Percentiles rank a stretch among this genome's conserved stretches.
phyloP scores from a whole-genome alignment of 805 yeast species.

The Yarrowia sp. region DNA sequence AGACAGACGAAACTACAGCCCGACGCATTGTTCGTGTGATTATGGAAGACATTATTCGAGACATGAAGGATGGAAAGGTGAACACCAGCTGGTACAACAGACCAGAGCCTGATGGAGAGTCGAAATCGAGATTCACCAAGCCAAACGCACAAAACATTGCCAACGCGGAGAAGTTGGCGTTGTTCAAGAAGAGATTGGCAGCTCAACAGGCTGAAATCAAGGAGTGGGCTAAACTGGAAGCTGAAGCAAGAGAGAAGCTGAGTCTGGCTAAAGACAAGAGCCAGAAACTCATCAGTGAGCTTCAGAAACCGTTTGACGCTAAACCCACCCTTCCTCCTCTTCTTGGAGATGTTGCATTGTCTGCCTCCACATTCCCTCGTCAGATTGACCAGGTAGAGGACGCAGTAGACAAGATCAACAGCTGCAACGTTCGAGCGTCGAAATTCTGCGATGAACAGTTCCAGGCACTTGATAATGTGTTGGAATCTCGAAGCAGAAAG shows the following conservation, averaged over 20 bases:
- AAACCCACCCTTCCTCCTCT: slow-evolving; percentile 2
- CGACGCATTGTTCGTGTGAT: slow-evolving; percentile 62
- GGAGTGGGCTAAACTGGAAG: slow-evolving; percentile 53
- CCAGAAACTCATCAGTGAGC: neutral
- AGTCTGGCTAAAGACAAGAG: slow-evolving; percentile 4
- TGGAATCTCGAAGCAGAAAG: slow-evolving; percentile 7
- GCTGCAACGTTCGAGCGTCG: slow-evolving; percentile 42
- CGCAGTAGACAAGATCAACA: slow-evolving; percentile 43
- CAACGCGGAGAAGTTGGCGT: slow-evolving; percentile 57
- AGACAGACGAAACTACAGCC: slow-evolving; percentile 45
- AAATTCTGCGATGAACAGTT: slow-evolving; percentile 42
- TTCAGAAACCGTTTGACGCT: slow-evolving; percentile 8
- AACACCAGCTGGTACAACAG: slow-evolving; percentile 73
- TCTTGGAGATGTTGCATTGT: slow-evolving; percentile 1
- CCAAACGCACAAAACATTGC: slow-evolving; percentile 69
- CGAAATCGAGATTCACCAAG: slow-evolving; percentile 44
- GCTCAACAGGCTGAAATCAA: slow-evolving; percentile 57
- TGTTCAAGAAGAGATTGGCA: slow-evolving; percentile 56
- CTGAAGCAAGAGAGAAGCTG: slow-evolving; percentile 2
- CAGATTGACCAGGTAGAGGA: slow-evolving; percentile 40
- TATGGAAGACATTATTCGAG: slow-evolving; percentile 66
- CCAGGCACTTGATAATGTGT: slow-evolving; percentile 38
- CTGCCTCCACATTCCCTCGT: slow-evolving; percentile 23
- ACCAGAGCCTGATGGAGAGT: slow-evolving; percentile 46
- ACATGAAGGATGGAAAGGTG: slow-evolving; percentile 64